Evolutionary conservation across 768 basidiomycete species (phyloP), one percentile per base, ranked within the genome.

Genomic region (Trametes cingulata): DNA sequence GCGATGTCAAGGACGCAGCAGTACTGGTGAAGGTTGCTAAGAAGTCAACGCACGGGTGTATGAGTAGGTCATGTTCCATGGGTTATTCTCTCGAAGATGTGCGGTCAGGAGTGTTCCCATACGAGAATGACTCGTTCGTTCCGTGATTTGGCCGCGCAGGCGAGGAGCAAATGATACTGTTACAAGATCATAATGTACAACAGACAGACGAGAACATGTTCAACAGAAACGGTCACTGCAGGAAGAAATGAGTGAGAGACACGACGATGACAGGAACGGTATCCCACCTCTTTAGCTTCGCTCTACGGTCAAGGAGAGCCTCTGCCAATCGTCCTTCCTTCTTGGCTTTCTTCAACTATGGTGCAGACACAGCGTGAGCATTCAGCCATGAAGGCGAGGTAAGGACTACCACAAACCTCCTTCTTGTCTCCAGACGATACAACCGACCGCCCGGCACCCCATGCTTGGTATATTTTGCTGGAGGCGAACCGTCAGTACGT

Each of bases 271-370:
- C 14, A 17, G 2, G 15, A 15, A 39, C 2, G n/a, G 35, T n/a
- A 7, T 41, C 57, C 10, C 22, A 86, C 91, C 90, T 92, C 74
- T 94, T 94, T 54, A 94, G 78, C 71, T 94, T 94, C 19, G 88
- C 77, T 37, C 92, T 80, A 25, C 92, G 82, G 68, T 94, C 89
- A 29, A 94, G 76, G 72, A 94, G 70, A 7, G 87, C 86, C 69
- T 93, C 91, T 1, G 90, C 86, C 15, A 93, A 73, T n/a, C 88
- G 81, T 2, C 92, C 91, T 58, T 91, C 89, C 68, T 90, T 87
- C 60, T 80, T 79, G 14, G 93, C 93, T 48, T 80, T 80, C 73
- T 91, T 93, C 50, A 96, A 80, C 87, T 93, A 60, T 15, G 10
- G 4, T 33, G 29, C 35, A 24, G 14, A 62, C 29, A 37, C 12